A percentile compares a stretch with the other conserved stretches of the same genome.
Conservation (phyloP, 1,284 basidiomycete species). For the Tilletia setariae region DNA sequence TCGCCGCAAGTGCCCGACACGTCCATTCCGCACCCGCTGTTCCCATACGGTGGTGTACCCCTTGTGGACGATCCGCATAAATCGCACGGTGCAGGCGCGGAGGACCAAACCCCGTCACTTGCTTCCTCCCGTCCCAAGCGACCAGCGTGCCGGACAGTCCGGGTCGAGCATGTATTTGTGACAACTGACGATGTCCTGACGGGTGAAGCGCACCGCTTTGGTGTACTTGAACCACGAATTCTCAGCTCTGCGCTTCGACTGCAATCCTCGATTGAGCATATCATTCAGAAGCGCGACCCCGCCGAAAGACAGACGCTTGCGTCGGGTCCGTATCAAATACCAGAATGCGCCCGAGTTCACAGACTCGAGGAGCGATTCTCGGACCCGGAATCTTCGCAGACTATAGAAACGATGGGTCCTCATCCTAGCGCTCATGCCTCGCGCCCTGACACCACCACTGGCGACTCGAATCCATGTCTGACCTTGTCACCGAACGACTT, state of each 20-base stretch:
- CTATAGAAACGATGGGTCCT: not conserved
- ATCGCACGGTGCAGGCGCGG: not conserved
- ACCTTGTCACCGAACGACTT: slow-evolving; percentile 47
- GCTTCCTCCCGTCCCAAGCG: slow-evolving; percentile 17
- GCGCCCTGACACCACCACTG: not conserved
- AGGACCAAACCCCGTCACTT: not conserved
- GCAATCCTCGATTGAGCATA: slow-evolving; percentile 34
- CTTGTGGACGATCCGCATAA: not conserved
- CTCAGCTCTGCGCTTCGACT: slow-evolving; percentile 41
- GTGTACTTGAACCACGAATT: slow-evolving; percentile 42
- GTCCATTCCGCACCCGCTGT: not conserved
- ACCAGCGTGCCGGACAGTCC: slow-evolving; percentile 25
- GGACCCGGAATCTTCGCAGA: not conserved
- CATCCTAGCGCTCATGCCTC: no score
- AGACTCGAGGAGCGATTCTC: slow-evolving; percentile 2
- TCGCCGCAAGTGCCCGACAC: slow-evolving; percentile 10
- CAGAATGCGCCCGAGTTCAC: slow-evolving; percentile 12
- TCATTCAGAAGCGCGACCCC: not conserved
- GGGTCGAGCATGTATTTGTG: slow-evolving; percentile 49
- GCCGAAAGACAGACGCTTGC: not conserved
- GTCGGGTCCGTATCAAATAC: not conserved
- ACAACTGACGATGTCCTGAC: slow-evolving; percentile 48
- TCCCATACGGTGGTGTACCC: slow-evolving; percentile 7
- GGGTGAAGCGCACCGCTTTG: slow-evolving; percentile 40
- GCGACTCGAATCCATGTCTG: slow-evolving; percentile 27